Conservation (phyloP, 495 filamentous ascomycete genomes). For the Sporormia fimetaria region DNA sequence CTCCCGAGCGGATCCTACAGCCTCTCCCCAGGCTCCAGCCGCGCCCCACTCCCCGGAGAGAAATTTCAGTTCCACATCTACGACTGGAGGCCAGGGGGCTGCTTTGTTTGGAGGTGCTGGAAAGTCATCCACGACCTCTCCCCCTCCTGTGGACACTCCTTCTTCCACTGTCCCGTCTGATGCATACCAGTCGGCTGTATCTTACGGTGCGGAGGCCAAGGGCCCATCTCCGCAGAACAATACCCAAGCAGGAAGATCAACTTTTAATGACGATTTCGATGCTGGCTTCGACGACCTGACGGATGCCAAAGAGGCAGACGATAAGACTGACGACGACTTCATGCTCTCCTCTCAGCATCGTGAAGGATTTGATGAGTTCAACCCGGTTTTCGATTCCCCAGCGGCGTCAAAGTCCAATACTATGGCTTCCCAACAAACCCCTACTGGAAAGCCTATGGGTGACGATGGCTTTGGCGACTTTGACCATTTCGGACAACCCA, state of each 20-base stretch:
- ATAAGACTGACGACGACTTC: slow-evolving; percentile 50
- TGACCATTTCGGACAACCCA: slow-evolving; percentile 31
- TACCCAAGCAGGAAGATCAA: slow-evolving; percentile 28
- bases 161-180: slow-evolving; percentile 29
- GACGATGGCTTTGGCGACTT: slow-evolving; percentile 45
- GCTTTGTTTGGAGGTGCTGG: slow-evolving; percentile 26
- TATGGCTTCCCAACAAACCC: slow-evolving; percentile 45
- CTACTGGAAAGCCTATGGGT: slow-evolving; percentile 40
- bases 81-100: slow-evolving; percentile 23
- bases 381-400: slow-evolving; percentile 50
- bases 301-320: slow-evolving; percentile 84
- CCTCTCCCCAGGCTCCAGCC: slow-evolving; percentile 29
- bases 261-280: slow-evolving; percentile 62
- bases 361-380: slow-evolving; percentile 54
- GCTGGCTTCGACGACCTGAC: slow-evolving; percentile 81
- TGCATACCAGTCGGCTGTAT: slow-evolving; percentile 32
- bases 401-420: slow-evolving; percentile 38
- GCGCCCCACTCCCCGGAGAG: slow-evolving; percentile 29
- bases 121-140: slow-evolving; percentile 21
- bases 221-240: slow-evolving; percentile 24
- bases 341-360: slow-evolving; percentile 30
- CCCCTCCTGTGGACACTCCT: slow-evolving; percentile 24
- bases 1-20: slow-evolving; percentile 44
- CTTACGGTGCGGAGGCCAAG: slow-evolving; percentile 24
- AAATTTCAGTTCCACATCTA: slow-evolving; percentile 13